Base-by-base conservation (phyloP, 495 filamentous ascomycete species). In the Hypoxylon cercidicola region DNA sequence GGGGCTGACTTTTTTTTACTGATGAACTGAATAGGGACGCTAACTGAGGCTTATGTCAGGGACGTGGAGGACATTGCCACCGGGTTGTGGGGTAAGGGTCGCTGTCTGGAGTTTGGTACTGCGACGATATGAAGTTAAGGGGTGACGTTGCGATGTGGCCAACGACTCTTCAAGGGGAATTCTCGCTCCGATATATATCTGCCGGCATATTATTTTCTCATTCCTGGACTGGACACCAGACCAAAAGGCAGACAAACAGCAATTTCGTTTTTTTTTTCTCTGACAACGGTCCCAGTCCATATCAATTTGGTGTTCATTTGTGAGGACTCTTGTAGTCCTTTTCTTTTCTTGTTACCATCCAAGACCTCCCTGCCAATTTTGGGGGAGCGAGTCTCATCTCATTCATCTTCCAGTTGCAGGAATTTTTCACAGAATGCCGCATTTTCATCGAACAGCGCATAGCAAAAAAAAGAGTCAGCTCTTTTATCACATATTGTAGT, bases 51-150 rank as follows among this genome's bases (percentile, higher is more conserved):
- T 30, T 16, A 18, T 61, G 20, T 35, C 34, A 20, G 56, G 30
- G 43, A 20, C 50, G 30, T 10, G 25, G 21, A 18, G 50, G 37
- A 34, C 15, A 40, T 15, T 50, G 20, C 23, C 37, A 41, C 20
- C 40, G 39, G n/a, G 37, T 28, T 28, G 35, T 20, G 30, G 30
- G 13, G 9, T 12, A 30, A 51, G 57, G 39, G 10, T 46, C 45
- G 28, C n/a, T 50, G 16, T 56, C 55, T 35, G 64, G 58, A 58
- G 57, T 67, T 62, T 54, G 58, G 41, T 44, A 50, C 28, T 41
- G 5, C 9, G 35, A 50, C 18, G 50, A 28, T 39, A 34, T 54
- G 32, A 55, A 48, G 28, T 49, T 40, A 53, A 44, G 18, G 37
- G 30, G 35, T 12, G 19, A 49, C 25, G 45, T 21, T 12, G 40